Conservation (phyloP, 148 eudicot genomes). For the Cornus controversa region DNA sequence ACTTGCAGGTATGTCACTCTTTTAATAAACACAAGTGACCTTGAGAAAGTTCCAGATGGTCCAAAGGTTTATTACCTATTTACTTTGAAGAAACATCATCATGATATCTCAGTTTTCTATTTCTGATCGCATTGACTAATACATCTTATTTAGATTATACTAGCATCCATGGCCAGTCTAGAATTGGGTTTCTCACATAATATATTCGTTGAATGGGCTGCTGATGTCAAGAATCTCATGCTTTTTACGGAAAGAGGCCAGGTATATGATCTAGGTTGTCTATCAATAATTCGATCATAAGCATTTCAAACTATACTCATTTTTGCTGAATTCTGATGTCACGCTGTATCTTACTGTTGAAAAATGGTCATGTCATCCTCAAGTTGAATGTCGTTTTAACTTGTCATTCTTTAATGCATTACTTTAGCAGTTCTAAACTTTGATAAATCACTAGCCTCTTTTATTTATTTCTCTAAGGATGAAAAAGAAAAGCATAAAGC, state of each 20-base stretch:
- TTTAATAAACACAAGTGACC: conserved; percentile 73
- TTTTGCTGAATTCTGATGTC: not conserved
- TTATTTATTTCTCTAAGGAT: not conserved
- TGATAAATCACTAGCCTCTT: not conserved
- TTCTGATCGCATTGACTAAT: conserved; percentile 1
- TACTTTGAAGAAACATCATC: not conserved
- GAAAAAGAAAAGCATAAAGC: not conserved
- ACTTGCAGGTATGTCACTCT: conserved; percentile 77
- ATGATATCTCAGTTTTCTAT: conserved; percentile 2
- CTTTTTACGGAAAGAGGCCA: conserved; percentile 98
- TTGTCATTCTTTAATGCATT: not conserved
- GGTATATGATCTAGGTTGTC: conserved; percentile 36
- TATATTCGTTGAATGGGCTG: conserved; percentile 95
- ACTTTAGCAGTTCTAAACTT: not conserved
- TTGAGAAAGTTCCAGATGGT: conserved; percentile 84
- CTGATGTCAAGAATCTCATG: conserved; percentile 83
- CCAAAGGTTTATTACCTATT: conserved; percentile 69
- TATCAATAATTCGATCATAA: not conserved
- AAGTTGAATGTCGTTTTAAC: conserved; percentile 2
- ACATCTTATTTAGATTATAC: conserved; percentile 58
- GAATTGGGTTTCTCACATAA: conserved; percentile 97
- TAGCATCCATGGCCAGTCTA: conserved; percentile 96
- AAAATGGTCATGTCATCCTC: conserved; percentile 1
- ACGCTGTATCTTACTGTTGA: not conserved
- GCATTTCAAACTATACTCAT: not conserved